These are phyloP conservation scores for Nannochloropsis oceanica DNA, from an alignment of 108 stramenopile species.

Conservation along the genomic window DNA sequence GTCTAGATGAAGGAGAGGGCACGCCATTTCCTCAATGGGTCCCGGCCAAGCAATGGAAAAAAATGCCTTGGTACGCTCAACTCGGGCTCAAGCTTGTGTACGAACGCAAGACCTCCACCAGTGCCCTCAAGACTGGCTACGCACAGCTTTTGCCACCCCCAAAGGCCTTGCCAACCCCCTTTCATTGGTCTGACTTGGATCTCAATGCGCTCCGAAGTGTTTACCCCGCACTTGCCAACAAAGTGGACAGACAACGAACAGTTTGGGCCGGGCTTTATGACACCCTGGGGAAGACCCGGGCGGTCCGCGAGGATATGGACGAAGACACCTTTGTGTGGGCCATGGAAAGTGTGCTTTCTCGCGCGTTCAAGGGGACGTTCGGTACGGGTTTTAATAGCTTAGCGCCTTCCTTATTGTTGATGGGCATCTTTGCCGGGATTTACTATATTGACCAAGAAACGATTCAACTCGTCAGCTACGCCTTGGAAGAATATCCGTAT, in stretches of 20 bases:
- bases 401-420: not conserved
- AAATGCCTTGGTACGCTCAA: not conserved
- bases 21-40: not conserved
- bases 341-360: constrained; percentile 26
- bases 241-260: not conserved
- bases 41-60: not conserved
- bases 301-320: not conserved
- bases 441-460: not conserved
- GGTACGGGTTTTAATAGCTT: constrained; percentile 6
- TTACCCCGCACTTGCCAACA: not conserved
- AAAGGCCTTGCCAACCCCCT: not conserved
- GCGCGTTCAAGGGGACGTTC: constrained; percentile 22
- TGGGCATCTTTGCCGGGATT: not conserved
- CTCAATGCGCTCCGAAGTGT: not conserved
- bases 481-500: not conserved
- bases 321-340: constrained; percentile 21
- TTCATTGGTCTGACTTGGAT: not conserved
- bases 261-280: not conserved
- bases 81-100: not conserved
- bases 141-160: not conserved
- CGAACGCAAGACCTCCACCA: not conserved
- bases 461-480: not conserved
- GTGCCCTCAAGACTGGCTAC: not conserved
- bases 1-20: not conserved
- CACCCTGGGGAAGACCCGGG: not conserved